phyloP scores from a whole-genome alignment of 495 filamentous ascomycete species.

The Rhizodiscina lignyota region DNA sequence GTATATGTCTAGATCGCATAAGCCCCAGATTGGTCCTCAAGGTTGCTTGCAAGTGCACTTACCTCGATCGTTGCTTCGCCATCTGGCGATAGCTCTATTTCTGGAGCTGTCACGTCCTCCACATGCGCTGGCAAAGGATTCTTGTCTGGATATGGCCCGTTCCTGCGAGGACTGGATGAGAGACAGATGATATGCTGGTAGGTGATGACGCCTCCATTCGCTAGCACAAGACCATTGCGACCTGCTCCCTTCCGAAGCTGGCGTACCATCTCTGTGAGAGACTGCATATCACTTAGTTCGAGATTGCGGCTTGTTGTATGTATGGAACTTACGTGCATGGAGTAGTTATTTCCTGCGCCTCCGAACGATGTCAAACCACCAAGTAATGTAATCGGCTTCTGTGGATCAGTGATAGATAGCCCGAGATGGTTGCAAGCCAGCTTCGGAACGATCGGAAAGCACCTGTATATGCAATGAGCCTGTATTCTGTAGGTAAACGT shows the following conservation, averaged over 20 bases:
- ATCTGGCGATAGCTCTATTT: constrained; percentile 22
- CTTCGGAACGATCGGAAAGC: constrained; percentile 44
- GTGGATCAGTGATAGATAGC: constrained; percentile 22
- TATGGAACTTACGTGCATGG: constrained; percentile 31
- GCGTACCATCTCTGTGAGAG: constrained; percentile 31
- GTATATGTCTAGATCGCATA: constrained; percentile 33
- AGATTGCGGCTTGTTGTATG: neutral
- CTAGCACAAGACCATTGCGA: constrained; percentile 30
- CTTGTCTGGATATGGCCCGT: constrained; percentile 24
- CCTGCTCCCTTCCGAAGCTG: constrained; percentile 25
- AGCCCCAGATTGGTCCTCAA: neutral
- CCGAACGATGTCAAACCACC: constrained; percentile 42
- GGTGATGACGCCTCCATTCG: constrained; percentile 36
- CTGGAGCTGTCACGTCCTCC: constrained; percentile 16
- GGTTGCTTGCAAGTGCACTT: constrained; percentile 5
- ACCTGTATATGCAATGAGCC: constrained; percentile 14
- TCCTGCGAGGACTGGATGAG: constrained; percentile 22
- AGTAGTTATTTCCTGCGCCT: constrained; percentile 44
- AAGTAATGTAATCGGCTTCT: constrained; percentile 33
- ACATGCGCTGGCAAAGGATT: constrained; percentile 20
- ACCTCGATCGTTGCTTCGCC: constrained; percentile 34
- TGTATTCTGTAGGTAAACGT: neutral
- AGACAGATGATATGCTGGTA: constrained; percentile 37
- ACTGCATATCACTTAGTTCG: constrained; percentile 12
- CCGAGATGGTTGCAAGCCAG: constrained; percentile 35